Evolutionary conservation across 164 flowering plant genomes (phyloP).

Genomic region (Taxillus chinensis): DNA sequence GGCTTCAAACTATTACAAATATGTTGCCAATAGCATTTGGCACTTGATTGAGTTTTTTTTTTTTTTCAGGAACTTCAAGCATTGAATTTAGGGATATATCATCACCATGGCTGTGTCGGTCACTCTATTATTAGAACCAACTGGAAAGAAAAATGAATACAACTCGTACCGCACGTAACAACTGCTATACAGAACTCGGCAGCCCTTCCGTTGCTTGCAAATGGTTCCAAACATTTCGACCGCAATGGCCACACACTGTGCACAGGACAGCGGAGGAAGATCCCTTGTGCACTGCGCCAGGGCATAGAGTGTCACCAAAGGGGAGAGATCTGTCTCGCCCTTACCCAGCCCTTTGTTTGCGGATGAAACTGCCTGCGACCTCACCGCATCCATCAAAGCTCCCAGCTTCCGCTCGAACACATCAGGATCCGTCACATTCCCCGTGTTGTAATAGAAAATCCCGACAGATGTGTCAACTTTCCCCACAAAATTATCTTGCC

Average conservation of each 20-base stretch:
- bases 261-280: slow-evolving; percentile 25
- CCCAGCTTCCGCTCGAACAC: slow-evolving; percentile 25
- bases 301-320: slow-evolving; percentile 30
- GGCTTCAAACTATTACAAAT: neutral
- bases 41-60: neutral
- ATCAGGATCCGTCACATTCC: slow-evolving; percentile 28
- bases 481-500: slow-evolving; percentile 22
- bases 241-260: slow-evolving; percentile 43
- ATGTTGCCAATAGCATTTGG: neutral
- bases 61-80: too few species aligned
- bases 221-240: slow-evolving; percentile 20
- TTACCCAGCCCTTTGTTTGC: slow-evolving; percentile 29
- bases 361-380: slow-evolving; percentile 24
- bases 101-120: neutral
- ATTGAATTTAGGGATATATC: slow-evolving; percentile 3
- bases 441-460: slow-evolving; percentile 20
- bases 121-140: slow-evolving; percentile 8
- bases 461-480: slow-evolving; percentile 31
- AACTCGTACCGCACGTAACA: slow-evolving; percentile 51
- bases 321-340: slow-evolving; percentile 27
- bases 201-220: slow-evolving; percentile 37
- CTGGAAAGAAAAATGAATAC: slow-evolving; percentile 47
- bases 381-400: slow-evolving; percentile 19
- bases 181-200: slow-evolving; percentile 42
- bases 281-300: slow-evolving; percentile 53